A percentile compares a stretch with the other conserved stretches of the same genome.
Conservation (phyloP, 192 early-diverging fungal species). For the Dispira simplex region DNA sequence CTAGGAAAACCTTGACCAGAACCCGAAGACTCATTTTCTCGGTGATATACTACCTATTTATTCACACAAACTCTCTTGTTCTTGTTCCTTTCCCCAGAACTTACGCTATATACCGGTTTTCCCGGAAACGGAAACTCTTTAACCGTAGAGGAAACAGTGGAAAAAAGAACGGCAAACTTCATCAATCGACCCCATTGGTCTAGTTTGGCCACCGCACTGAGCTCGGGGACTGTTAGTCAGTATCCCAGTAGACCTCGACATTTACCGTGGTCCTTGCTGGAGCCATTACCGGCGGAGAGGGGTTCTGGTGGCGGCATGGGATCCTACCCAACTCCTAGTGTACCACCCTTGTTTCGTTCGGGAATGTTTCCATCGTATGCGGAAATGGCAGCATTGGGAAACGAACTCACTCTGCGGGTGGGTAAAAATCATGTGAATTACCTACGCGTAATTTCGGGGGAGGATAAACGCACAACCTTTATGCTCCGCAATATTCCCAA, state of each 20-base stretch:
- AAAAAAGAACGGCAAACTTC: background rate
- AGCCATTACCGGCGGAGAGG: background rate
- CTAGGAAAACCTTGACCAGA: background rate
- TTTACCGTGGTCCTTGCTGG: background rate
- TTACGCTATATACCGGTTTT: background rate
- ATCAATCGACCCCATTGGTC: background rate
- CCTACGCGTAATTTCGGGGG: conserved; percentile 14
- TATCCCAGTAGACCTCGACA: background rate
- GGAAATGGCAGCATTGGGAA: too few species aligned
- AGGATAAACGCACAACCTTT: conserved; percentile 57
- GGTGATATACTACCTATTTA: background rate
- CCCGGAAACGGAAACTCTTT: background rate
- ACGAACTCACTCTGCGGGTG: too few species aligned
- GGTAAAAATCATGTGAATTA: too few species aligned
- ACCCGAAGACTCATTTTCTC: background rate
- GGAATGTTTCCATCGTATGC: too few species aligned
- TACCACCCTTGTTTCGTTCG: too few species aligned
- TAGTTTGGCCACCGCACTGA: background rate
- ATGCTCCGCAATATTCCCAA: conserved; percentile 86
- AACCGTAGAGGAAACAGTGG: background rate
- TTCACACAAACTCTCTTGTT: background rate
- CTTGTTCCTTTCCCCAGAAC: background rate
- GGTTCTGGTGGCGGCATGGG: background rate
- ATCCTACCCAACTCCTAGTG: background rate
- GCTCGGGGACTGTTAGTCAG: background rate